Evolutionary conservation across 225 moss, liverwort and hornwort genomes (phyloP).

Genomic region (Sphagnum contortum): DNA sequence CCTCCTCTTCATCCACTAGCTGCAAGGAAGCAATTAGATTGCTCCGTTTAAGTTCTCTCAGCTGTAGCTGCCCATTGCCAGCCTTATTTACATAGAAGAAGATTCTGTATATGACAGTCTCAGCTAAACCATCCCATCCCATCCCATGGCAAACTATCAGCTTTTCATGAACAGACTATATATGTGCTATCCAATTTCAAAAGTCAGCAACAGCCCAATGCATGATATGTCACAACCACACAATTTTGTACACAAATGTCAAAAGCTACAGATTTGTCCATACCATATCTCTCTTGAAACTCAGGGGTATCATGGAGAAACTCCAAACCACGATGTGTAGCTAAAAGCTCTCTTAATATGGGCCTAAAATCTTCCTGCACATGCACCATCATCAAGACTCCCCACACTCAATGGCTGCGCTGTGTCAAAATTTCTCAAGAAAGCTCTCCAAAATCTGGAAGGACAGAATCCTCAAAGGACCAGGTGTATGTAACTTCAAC

Average conservation of each 20-base stretch:
- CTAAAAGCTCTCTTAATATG: slow-evolving; percentile 68
- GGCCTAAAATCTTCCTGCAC: slow-evolving; percentile 84
- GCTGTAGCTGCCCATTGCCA: slow-evolving; percentile 75
- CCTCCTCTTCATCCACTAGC: slow-evolving; percentile 90
- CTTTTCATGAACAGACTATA: no score
- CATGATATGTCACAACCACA: no score
- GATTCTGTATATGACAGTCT: slow-evolving; percentile 94
- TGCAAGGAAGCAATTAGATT: slow-evolving; percentile 72
- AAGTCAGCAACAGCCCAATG: no score
- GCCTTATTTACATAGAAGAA: slow-evolving; percentile 93
- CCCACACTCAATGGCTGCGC: no score
- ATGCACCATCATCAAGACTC: slow-evolving; percentile 4
- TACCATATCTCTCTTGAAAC: slow-evolving; percentile 98
- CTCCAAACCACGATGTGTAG: slow-evolving; percentile 83
- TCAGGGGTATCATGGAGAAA: slow-evolving; percentile 91
- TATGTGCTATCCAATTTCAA: no score
- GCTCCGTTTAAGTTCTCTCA: slow-evolving; percentile 91
- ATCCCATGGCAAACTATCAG: no score
- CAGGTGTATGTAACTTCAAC: no score
- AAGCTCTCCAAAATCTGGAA: no score
- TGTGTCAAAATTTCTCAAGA: no score
- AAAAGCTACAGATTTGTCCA: neutral
- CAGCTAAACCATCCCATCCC: slow-evolving; percentile 36
- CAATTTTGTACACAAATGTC: no score
- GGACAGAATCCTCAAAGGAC: no score